phyloP scores from a whole-genome alignment of 371 early-diverging fungal species.

The Phascolomyces articulosus region DNA sequence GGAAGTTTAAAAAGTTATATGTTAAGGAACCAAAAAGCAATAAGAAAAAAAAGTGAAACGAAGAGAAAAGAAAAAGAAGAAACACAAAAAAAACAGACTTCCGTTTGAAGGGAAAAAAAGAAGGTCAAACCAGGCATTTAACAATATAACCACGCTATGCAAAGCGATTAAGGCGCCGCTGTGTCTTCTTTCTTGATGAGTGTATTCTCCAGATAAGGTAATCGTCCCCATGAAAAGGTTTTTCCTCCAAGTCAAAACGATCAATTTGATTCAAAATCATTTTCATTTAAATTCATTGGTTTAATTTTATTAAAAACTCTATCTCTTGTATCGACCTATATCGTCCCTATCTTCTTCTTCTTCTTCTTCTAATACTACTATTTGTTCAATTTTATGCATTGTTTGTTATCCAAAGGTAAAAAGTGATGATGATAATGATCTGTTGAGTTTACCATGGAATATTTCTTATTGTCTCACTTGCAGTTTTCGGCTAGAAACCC shows the following conservation, averaged over 20 bases:
- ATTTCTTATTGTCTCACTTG: not conserved
- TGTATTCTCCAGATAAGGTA: not conserved
- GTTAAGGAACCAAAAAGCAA: conserved; percentile 26
- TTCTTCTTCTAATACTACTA: too few relatives aligned
- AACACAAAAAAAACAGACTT: not conserved
- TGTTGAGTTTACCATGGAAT: too few relatives aligned
- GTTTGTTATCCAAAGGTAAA: too few relatives aligned
- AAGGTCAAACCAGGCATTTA: too few relatives aligned
- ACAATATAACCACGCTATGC: conserved; percentile 2
- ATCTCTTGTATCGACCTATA: too few relatives aligned
- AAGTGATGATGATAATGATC: too few relatives aligned
- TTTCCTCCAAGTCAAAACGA: too few relatives aligned
- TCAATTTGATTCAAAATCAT: too few relatives aligned
- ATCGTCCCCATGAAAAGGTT: not conserved
- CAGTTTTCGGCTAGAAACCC: not conserved
- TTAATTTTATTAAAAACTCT: not conserved
- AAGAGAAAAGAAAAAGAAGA: not conserved
- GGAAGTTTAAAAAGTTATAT: not conserved
- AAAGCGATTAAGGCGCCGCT: not conserved
- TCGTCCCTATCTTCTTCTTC: too few relatives aligned
- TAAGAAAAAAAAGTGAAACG: conserved; percentile 16
- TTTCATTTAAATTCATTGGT: not conserved
- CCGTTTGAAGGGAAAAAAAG: not conserved
- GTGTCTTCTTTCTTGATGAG: not conserved
- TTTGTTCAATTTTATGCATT: too few relatives aligned